Conservation (phyloP, 1,284 basidiomycete species). For the Ustilago cynodontis region DNA sequence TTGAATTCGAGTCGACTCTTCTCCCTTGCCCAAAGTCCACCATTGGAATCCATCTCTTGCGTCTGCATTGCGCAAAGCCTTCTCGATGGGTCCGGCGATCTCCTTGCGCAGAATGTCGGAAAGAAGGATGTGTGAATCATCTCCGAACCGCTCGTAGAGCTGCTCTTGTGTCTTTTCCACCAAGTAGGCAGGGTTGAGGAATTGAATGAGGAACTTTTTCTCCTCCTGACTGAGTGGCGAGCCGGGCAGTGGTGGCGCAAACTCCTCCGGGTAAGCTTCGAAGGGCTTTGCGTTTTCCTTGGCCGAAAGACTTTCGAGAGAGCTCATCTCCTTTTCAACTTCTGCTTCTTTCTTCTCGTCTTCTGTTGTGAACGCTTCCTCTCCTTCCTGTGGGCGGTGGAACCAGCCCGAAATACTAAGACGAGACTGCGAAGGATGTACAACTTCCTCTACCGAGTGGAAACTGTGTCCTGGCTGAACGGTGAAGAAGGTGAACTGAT, state of each 20-base stretch:
- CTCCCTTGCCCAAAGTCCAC: constrained; percentile 55
- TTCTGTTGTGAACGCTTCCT: constrained; percentile 81
- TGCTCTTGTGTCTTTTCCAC: constrained; percentile 83
- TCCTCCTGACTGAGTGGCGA: constrained; percentile 59
- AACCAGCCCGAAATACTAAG: constrained; percentile 93
- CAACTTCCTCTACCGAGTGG: constrained; percentile 95
- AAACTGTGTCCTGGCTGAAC: constrained; percentile 86
- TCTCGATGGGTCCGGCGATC: constrained; percentile 59
- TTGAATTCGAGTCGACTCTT: constrained; percentile 52
- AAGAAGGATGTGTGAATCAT: constrained; percentile 85
- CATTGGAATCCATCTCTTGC: constrained; percentile 73
- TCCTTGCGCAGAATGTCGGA: constrained; percentile 66
- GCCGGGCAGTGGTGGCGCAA: constrained; percentile 61
- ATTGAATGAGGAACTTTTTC: constrained; percentile 72
- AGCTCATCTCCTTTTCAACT: constrained; percentile 62
- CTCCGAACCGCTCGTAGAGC: constrained; percentile 84
- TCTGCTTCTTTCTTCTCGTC: constrained; percentile 73
- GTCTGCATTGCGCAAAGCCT: constrained; percentile 73
- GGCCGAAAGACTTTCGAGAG: constrained; percentile 74
- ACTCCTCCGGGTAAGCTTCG: constrained; percentile 71
- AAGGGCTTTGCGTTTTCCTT: constrained; percentile 76
- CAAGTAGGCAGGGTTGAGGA: constrained; percentile 91
- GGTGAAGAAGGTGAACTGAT: constrained; percentile 97
- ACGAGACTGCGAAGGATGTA: constrained; percentile 57
- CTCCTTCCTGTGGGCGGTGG: constrained; percentile 89